These are phyloP conservation scores for Fusarium nematophilum DNA, from an alignment of 2,329 filamentous ascomycete species.

Conservation along the genomic window DNA sequence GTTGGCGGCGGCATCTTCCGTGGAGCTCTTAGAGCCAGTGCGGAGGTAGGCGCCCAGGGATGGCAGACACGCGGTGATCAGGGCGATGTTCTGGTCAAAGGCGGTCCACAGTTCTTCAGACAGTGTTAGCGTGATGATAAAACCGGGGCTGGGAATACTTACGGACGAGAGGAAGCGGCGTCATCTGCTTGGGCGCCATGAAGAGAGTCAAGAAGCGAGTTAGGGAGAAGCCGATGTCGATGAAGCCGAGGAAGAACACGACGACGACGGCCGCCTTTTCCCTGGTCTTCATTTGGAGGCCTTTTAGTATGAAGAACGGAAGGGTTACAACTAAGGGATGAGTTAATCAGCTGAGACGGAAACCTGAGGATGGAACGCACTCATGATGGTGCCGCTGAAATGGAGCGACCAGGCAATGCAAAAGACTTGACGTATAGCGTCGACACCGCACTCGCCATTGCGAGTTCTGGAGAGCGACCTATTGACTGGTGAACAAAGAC, in stretches of 20 bases:
- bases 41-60: background rate
- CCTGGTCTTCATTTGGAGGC: background rate
- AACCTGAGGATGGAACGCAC: background rate
- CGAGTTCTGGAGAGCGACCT: background rate
- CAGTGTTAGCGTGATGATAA: no score
- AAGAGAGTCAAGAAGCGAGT: background rate
- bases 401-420: background rate
- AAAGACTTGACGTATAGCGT: background rate
- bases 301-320: background rate
- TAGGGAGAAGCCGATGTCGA: background rate
- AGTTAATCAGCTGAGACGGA: no score
- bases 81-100: background rate
- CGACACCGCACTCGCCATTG: background rate
- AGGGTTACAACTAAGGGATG: background rate
- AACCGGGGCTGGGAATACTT: background rate
- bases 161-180: background rate
- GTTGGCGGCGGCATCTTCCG: background rate
- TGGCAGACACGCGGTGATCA: background rate
- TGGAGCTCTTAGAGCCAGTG: background rate
- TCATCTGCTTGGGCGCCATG: background rate
- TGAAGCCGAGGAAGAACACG: slow-evolving; percentile 1
- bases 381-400: background rate
- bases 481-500: no score
- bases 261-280: background rate
- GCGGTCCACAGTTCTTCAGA: background rate